These are phyloP conservation scores for Kodamaea anthophila DNA, from an alignment of 1,139 yeast genomes.

Conservation along the genomic window DNA sequence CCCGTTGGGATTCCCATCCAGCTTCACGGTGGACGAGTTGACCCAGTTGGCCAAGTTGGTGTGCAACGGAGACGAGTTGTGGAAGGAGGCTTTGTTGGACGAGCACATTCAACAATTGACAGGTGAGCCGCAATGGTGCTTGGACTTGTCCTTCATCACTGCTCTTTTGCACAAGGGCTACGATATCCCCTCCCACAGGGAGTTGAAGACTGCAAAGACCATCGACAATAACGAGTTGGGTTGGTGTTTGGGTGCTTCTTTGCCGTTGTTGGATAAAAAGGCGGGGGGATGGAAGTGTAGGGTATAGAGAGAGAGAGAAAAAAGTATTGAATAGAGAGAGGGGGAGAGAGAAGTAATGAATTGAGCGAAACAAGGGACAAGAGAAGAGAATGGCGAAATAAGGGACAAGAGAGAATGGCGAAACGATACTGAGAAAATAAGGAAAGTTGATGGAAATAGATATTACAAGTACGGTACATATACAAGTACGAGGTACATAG, in stretches of 20 bases:
- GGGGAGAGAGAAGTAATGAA: neutral
- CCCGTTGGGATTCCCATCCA: slow-evolving; percentile 90
- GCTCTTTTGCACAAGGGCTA: slow-evolving; percentile 91
- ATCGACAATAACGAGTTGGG: slow-evolving; percentile 88
- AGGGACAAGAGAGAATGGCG: no score
- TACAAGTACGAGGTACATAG: no score
- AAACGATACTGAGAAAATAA: no score
- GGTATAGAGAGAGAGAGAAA: slow-evolving; percentile 14
- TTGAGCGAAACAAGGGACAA: neutral
- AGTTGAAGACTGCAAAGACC: slow-evolving; percentile 84
- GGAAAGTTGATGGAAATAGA: no score
- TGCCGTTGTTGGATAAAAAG: slow-evolving; percentile 69
- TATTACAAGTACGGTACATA: no score
- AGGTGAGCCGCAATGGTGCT: slow-evolving; percentile 88
- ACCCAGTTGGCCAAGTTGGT: slow-evolving; percentile 76
- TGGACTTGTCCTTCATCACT: slow-evolving; percentile 84
- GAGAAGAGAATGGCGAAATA: neutral
- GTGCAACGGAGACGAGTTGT: slow-evolving; percentile 72
- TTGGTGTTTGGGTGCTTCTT: slow-evolving; percentile 97
- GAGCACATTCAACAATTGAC: slow-evolving; percentile 62
- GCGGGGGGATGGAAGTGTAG: slow-evolving; percentile 69
- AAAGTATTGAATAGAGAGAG: neutral
- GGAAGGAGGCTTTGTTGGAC: slow-evolving; percentile 58
- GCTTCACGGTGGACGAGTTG: slow-evolving; percentile 81
- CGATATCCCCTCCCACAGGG: slow-evolving; percentile 86